Evolutionary conservation across 2,329 filamentous ascomycete species (phyloP).

Genomic region (Ophiosphaerella narmari): DNA sequence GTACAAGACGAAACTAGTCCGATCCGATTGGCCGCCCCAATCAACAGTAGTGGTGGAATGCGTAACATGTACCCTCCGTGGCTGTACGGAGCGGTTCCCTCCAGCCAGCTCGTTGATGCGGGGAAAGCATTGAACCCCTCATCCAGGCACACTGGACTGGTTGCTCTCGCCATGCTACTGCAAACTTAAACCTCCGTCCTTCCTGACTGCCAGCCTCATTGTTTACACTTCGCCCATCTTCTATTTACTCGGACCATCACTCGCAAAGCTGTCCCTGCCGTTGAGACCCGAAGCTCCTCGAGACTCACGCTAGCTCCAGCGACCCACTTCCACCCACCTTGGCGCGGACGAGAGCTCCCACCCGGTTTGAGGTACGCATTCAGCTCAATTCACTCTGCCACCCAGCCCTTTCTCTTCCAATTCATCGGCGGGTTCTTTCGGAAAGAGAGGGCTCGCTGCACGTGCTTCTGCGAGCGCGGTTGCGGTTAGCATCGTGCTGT

Average conservation of each 20-base stretch:
- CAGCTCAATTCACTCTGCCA: conserved; percentile 4
- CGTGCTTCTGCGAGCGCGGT: conserved; percentile 2
- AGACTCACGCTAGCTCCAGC: conserved; percentile 3
- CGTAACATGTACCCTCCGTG: conserved; percentile 14
- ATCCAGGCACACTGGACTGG: conserved; percentile 24
- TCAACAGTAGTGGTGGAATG: conserved; percentile 3
- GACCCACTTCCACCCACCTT: conserved; percentile 6
- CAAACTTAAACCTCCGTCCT: conserved; percentile 7
- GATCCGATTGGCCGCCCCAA: conserved; percentile 21
- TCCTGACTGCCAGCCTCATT: conserved; percentile 17
- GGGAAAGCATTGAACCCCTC: conserved; percentile 31
- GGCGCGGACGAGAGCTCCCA: conserved; percentile 6
- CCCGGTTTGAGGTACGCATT: conserved; percentile 15
- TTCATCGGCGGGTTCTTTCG: conserved; percentile 17
- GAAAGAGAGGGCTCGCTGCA: conserved; percentile 15
- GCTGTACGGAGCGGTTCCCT: conserved; percentile 9
- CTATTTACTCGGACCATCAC: neutral
- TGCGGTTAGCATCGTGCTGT: neutral
- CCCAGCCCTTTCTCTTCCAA: conserved; percentile 5
- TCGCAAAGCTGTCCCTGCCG: neutral
- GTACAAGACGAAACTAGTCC: conserved; percentile 9
- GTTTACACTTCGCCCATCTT: neutral
- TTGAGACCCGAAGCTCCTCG: neutral
- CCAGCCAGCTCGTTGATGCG: conserved; percentile 28
- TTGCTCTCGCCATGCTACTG: neutral